These are phyloP conservation scores for Taphrina pruni DNA, from an alignment of 1,139 yeast species.

Conservation along the genomic window DNA sequence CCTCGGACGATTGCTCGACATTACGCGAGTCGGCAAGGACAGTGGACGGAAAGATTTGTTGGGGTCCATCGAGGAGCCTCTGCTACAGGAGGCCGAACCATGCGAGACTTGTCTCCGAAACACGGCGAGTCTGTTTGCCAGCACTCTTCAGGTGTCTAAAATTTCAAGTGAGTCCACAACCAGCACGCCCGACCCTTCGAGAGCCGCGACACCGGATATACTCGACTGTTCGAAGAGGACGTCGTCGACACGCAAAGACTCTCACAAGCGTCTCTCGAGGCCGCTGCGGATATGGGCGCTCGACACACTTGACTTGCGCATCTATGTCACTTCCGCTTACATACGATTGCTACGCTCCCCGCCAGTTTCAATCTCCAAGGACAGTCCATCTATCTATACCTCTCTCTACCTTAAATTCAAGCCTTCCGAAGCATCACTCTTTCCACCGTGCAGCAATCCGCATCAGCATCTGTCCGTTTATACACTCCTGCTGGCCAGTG, in stretches of 20 bases:
- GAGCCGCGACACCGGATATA: background rate
- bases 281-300: slow-evolving; percentile 21
- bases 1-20: slow-evolving; percentile 12
- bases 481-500: slow-evolving; percentile 12
- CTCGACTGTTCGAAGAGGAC: too few relatives aligned
- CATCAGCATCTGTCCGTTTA: slow-evolving; percentile 14
- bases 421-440: slow-evolving; percentile 5
- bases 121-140: slow-evolving; percentile 12
- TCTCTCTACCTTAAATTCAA: slow-evolving; percentile 12
- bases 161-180: slow-evolving; percentile 8
- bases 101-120: slow-evolving; percentile 19
- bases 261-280: slow-evolving; percentile 11
- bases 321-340: slow-evolving; percentile 20
- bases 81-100: background rate
- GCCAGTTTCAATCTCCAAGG: slow-evolving; percentile 5
- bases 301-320: slow-evolving; percentile 14
- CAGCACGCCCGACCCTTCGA: slow-evolving; percentile 1
- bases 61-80: background rate
- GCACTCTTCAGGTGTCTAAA: slow-evolving; percentile 1
- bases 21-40: background rate
- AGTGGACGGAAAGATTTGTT: background rate
- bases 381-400: slow-evolving; percentile 12
- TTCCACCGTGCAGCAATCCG: slow-evolving; percentile 12
- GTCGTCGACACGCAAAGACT: background rate
- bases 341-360: slow-evolving; percentile 9